Percentiles rank a stretch among this genome's conserved stretches.
phyloP scores from a whole-genome alignment of 2,329 filamentous ascomycete genomes.

The Rhinocladiella mackenziei region DNA sequence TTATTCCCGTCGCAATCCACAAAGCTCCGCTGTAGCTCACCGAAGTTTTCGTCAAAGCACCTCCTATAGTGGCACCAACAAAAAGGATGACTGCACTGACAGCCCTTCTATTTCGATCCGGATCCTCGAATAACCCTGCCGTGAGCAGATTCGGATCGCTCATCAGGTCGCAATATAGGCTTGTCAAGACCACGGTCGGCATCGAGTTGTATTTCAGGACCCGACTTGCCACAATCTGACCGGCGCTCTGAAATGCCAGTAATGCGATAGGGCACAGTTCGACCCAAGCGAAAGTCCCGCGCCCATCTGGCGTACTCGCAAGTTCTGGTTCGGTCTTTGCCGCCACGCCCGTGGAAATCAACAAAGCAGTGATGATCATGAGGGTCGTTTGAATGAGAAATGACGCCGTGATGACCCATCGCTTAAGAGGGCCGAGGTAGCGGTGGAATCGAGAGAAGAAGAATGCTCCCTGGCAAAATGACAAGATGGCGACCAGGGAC shows the following conservation, averaged over 20 bases:
- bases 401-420: slow-evolving; percentile 38
- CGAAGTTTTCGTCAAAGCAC: slow-evolving; percentile 39
- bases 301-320: slow-evolving; percentile 6
- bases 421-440: slow-evolving; percentile 35
- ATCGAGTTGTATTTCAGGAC: slow-evolving; percentile 42
- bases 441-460: slow-evolving; percentile 38
- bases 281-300: slow-evolving; percentile 14
- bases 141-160: slow-evolving; percentile 38
- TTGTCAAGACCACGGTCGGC: slow-evolving; percentile 44
- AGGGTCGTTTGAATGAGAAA: slow-evolving; percentile 37
- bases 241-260: slow-evolving; percentile 39
- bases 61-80: slow-evolving; percentile 39
- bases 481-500: slow-evolving; percentile 37
- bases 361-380: slow-evolving; percentile 35
- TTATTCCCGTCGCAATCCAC: slow-evolving; percentile 41
- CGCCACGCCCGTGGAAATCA: slow-evolving; percentile 27
- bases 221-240: slow-evolving; percentile 42
- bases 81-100: slow-evolving; percentile 36
- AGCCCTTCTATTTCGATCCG: slow-evolving; percentile 39
- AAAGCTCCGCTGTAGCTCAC: slow-evolving; percentile 39
- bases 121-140: slow-evolving; percentile 35
- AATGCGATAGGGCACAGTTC: slow-evolving; percentile 37
- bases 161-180: slow-evolving; percentile 44
- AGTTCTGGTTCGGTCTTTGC: slow-evolving; percentile 33
- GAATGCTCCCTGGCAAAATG: slow-evolving; percentile 37